phyloP scores from a whole-genome alignment of 164 flowering plant species.

The Annona cherimola region DNA sequence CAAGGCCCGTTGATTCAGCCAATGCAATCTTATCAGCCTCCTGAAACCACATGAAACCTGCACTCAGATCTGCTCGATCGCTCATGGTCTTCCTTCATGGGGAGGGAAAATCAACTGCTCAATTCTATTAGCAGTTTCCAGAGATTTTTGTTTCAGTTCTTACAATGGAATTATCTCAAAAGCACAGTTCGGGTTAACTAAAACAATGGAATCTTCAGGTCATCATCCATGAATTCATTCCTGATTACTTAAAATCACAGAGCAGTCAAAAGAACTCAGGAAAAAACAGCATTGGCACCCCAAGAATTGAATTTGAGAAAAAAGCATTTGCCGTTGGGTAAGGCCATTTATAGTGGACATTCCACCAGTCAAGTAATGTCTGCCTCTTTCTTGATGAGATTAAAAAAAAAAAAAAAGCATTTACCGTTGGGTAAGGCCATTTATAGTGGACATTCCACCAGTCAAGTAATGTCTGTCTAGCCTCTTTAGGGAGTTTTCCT shows the following conservation, averaged over 20 bases:
- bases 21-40: conserved; percentile 53
- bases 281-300: not conserved
- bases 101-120: too few species aligned
- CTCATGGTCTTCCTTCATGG: too few species aligned
- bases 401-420: not conserved
- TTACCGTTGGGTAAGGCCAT: conserved; percentile 80
- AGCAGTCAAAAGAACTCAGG: not conserved
- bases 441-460: conserved; percentile 75
- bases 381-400: conserved; percentile 19
- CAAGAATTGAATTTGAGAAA: not conserved
- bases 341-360: conserved; percentile 66
- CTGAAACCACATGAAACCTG: conserved; percentile 22
- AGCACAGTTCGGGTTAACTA: too few species aligned
- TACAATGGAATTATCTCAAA: too few species aligned
- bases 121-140: too few species aligned
- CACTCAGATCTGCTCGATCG: not conserved
- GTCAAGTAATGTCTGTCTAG: conserved; percentile 50
- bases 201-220: too few species aligned
- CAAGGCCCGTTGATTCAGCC: conserved; percentile 52
- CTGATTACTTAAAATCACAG: not conserved
- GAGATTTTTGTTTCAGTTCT: too few species aligned
- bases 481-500: conserved; percentile 67
- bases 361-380: conserved; percentile 68
- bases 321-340: conserved; percentile 52
- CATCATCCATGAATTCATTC: not conserved